A percentile compares a stretch with the other conserved stretches of the same genome.
Evolutionary conservation across 805 yeast genomes (phyloP).

Genomic region (Candida multigemmis): DNA sequence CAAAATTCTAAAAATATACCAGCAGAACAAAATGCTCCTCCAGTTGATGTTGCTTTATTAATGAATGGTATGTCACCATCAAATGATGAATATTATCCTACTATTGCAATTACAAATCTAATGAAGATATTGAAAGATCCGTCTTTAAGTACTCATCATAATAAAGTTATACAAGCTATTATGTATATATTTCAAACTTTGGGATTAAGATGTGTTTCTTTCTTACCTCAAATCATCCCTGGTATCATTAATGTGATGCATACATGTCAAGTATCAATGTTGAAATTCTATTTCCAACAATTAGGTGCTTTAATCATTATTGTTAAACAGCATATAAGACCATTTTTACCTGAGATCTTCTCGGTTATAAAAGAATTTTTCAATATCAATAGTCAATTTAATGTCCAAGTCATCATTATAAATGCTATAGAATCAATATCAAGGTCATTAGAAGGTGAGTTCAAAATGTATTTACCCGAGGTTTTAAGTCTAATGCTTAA

Average conservation of each 20-base stretch:
- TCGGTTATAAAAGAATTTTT: slow-evolving; percentile 70
- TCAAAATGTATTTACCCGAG: slow-evolving; percentile 72
- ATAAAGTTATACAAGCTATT: slow-evolving; percentile 88
- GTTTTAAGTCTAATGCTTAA: slow-evolving; percentile 69
- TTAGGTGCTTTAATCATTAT: slow-evolving; percentile 69
- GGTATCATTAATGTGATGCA: slow-evolving; percentile 82
- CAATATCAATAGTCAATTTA: slow-evolving; percentile 29
- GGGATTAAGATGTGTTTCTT: slow-evolving; percentile 85
- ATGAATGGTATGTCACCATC: slow-evolving; percentile 95
- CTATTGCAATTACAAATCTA: slow-evolving; percentile 82
- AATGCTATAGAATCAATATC: slow-evolving; percentile 78
- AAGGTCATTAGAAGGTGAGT: slow-evolving; percentile 83
- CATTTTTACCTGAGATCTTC: slow-evolving; percentile 69
- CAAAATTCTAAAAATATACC: slow-evolving; percentile 46
- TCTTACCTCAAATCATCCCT: slow-evolving; percentile 78
- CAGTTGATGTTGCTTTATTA: slow-evolving; percentile 79
- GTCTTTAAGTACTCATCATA: slow-evolving; percentile 78
- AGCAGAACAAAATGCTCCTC: slow-evolving; percentile 78
- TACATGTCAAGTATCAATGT: slow-evolving; percentile 65
- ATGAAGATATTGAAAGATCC: slow-evolving; percentile 80
- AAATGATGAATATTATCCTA: slow-evolving; percentile 86
- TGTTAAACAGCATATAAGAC: slow-evolving; percentile 85
- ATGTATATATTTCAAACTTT: slow-evolving; percentile 84
- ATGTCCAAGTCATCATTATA: slow-evolving; percentile 71
- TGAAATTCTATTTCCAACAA: slow-evolving; percentile 86